phyloP scores from a whole-genome alignment of 805 yeast species.

The Nakazawaea peltata region DNA sequence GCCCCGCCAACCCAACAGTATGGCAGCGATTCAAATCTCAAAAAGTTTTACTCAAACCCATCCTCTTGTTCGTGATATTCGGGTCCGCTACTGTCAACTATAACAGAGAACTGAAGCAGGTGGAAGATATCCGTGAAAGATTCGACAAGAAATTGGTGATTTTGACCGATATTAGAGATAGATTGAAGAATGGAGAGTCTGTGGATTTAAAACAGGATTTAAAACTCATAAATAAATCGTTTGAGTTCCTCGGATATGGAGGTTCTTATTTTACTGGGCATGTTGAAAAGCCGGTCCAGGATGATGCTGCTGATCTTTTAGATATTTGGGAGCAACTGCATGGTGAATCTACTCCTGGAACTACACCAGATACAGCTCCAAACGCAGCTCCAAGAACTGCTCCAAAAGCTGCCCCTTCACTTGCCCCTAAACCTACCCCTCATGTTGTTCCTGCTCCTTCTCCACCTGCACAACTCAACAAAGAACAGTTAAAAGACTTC shows the following conservation, averaged over 20 bases:
- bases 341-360: too few species aligned
- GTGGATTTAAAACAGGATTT: slow-evolving; percentile 31
- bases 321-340: not conserved
- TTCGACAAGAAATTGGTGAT: slow-evolving; percentile 26
- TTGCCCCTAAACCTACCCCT: too few species aligned
- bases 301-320: not conserved
- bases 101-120: slow-evolving; percentile 26
- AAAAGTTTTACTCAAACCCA: slow-evolving; percentile 27
- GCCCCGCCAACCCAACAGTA: too few species aligned
- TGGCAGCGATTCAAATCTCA: too few species aligned
- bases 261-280: slow-evolving; percentile 7
- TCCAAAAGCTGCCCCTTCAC: too few species aligned
- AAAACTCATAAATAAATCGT: slow-evolving; percentile 22
- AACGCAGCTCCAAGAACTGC: too few species aligned
- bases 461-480: too few species aligned
- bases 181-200: slow-evolving; percentile 22
- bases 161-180: slow-evolving; percentile 23
- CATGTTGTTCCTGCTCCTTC: too few species aligned
- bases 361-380: too few species aligned
- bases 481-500: too few species aligned
- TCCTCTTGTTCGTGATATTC: slow-evolving; percentile 28
- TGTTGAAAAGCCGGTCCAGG: not conserved
- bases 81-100: slow-evolving; percentile 32
- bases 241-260: slow-evolving; percentile 4
- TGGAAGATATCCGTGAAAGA: slow-evolving; percentile 23